Percentiles rank a stretch among this genome's conserved stretches.
phyloP scores from a whole-genome alignment of 345 rosid genomes.

The Lepidium aucheri region DNA sequence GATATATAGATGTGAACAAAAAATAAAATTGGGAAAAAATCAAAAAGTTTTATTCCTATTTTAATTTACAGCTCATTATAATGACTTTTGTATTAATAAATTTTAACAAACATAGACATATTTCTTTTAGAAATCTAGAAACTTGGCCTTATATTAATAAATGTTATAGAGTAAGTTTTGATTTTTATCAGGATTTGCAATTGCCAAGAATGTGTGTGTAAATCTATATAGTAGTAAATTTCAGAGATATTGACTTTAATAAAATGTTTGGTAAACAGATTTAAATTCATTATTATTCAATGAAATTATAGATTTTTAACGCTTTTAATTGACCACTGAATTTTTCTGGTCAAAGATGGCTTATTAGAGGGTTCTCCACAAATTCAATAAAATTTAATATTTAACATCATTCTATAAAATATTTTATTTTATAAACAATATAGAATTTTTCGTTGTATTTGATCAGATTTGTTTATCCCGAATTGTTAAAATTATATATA shows the following conservation, averaged over 20 bases:
- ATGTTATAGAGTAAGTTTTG: not conserved
- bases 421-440: too few relatives aligned
- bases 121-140: not conserved
- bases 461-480: too few relatives aligned
- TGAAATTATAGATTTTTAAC: not conserved
- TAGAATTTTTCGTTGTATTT: too few relatives aligned
- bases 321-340: constrained; percentile 12
- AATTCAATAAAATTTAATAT: not conserved
- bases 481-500: too few relatives aligned
- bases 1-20: constrained; percentile 10
- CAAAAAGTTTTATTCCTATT: not conserved
- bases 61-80: constrained; percentile 15
- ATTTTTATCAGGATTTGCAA: not conserved
- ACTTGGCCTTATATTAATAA: not conserved
- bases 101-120: not conserved
- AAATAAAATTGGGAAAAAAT: not conserved
- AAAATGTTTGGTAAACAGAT: not conserved
- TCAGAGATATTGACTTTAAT: constrained; percentile 7
- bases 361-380: not conserved
- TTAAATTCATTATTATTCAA: not conserved
- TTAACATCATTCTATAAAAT: not conserved
- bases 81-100: not conserved
- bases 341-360: constrained; percentile 21
- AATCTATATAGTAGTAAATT: not conserved
- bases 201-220: not conserved